Conservation (phyloP, 768 basidiomycete species). For the Boletus fagicola region DNA sequence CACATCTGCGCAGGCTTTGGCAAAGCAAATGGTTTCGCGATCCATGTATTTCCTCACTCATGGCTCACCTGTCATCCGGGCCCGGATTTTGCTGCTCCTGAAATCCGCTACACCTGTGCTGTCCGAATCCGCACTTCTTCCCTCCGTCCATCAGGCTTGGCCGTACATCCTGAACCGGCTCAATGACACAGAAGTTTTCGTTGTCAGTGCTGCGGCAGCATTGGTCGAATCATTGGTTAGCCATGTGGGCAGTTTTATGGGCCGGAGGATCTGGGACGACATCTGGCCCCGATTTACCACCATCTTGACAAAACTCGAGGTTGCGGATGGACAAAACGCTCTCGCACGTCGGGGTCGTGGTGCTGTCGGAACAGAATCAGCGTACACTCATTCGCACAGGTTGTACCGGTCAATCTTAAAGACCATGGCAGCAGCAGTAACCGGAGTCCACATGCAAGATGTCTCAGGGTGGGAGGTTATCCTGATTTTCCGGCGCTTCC, state of each 20-base stretch:
- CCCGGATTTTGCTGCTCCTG: conserved; percentile 76
- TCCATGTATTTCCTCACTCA: conserved; percentile 92
- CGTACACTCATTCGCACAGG: conserved; percentile 79
- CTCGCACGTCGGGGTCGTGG: conserved; percentile 54
- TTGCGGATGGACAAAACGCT: conserved; percentile 65
- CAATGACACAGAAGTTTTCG: conserved; percentile 68
- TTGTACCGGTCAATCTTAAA: conserved; percentile 72
- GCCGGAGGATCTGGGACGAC: conserved; percentile 82
- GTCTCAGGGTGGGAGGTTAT: conserved; percentile 78
- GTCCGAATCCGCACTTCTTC: conserved; percentile 72
- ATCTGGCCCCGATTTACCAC: conserved; percentile 82
- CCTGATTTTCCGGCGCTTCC: conserved; percentile 71
- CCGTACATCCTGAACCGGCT: conserved; percentile 90
- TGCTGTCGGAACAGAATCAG: conserved; percentile 60
- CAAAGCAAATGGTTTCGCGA: conserved; percentile 82
- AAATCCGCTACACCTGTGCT: conserved; percentile 70
- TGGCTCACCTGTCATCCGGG: conserved; percentile 79
- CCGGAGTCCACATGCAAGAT: conserved; percentile 69
- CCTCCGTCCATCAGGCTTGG: conserved; percentile 88
- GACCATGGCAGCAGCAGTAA: conserved; percentile 67
- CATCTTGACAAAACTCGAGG: conserved; percentile 59
- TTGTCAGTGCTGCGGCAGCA: conserved; percentile 71
- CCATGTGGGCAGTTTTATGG: conserved; percentile 84
- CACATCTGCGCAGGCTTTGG: conserved; percentile 71
- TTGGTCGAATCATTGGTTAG: conserved; percentile 70